These are phyloP conservation scores for Selaginella moellendorffii DNA, from an alignment of 75 land plant species.

Conservation along the genomic window DNA sequence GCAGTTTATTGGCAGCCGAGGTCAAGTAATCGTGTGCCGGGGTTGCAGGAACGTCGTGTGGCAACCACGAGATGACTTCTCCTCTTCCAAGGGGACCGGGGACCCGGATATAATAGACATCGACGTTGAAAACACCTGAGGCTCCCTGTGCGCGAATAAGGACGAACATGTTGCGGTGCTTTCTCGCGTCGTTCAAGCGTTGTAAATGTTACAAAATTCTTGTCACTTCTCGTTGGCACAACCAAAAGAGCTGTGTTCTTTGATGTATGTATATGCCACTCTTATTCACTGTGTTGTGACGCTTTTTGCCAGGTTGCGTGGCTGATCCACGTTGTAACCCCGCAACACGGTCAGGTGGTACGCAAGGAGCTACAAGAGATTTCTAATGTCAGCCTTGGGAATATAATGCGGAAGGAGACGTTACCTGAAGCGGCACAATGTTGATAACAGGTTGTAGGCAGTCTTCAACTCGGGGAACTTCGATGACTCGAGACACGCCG, in stretches of 20 bases:
- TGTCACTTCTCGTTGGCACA: too few species aligned
- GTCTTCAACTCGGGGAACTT: slow-evolving; percentile 80
- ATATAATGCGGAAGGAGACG: not conserved
- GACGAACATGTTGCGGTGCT: too few species aligned
- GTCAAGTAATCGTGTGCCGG: slow-evolving; percentile 54
- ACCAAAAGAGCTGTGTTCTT: too few species aligned
- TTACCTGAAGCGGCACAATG: slow-evolving; percentile 85
- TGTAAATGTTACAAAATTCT: too few species aligned
- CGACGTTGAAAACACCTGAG: slow-evolving; percentile 41
- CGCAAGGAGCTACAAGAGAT: slow-evolving; percentile 53
- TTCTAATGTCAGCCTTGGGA: not conserved
- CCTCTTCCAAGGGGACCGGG: slow-evolving; percentile 30
- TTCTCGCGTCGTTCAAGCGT: too few species aligned
- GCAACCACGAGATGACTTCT: slow-evolving; percentile 73
- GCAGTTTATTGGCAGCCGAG: slow-evolving; percentile 60
- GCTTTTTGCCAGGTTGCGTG: slow-evolving; percentile 94
- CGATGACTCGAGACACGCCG: slow-evolving; percentile 58
- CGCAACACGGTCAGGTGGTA: slow-evolving; percentile 85
- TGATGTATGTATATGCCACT: too few species aligned
- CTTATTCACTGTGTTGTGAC: slow-evolving; percentile 66
- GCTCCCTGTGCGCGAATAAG: not conserved
- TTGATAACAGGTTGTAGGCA: slow-evolving; percentile 93
- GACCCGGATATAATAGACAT: slow-evolving; percentile 70
- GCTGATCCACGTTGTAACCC: slow-evolving; percentile 83
- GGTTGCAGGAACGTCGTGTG: slow-evolving; percentile 79